Base-by-base conservation (phyloP, 2,329 filamentous ascomycete species). In the Pseudogymnoascus sp. region DNA sequence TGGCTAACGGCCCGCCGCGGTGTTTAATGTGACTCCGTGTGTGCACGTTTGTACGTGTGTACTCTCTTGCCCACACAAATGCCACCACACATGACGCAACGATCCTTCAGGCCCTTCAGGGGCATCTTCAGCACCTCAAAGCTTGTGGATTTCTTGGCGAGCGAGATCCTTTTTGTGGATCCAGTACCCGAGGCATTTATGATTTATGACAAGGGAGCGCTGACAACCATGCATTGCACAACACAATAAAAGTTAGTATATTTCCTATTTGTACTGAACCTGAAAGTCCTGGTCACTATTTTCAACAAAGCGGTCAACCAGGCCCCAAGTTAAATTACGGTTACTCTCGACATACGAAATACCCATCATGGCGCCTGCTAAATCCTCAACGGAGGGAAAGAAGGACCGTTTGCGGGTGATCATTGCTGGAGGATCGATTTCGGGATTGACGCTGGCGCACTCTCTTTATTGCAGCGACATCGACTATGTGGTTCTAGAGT, bases 401-500 rank as follows among this genome's bases (percentile, higher is more conserved):
- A 59, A 40, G 9, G 28, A 57, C 9, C 36, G 64, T 5, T 67
- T 68, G 36, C 66, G 63, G 35, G 74, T 81, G 23, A 70, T 82
- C 62, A 82, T 83, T 40, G 78, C 74, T 1, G 81, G 81, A 17
- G 81, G 79, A 6, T 76, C 78, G 53, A 71, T 83, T n/a, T 74
- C 77, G 2, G 82, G 82, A 6, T 69, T 82, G 0, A 73, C 77
- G 0, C 69, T 82, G 7, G 79, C 80, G 3, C 75, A 77, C 44
- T 75, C 76, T 65, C 75, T 84, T 2, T 75, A 83, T 62, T 69
- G 70, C 47, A 71, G 76, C 35, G 70, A 69, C 28, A 78, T 84
- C 63, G 77, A 83, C 65, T 83, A 78, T 67, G 64, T 81, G 1
- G 64, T 84, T 0, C 74, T 85, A 0, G 82, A 85, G 65, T 70